Conservation (phyloP, 306 rosid genomes). For the Astragalus membranaceus region DNA sequence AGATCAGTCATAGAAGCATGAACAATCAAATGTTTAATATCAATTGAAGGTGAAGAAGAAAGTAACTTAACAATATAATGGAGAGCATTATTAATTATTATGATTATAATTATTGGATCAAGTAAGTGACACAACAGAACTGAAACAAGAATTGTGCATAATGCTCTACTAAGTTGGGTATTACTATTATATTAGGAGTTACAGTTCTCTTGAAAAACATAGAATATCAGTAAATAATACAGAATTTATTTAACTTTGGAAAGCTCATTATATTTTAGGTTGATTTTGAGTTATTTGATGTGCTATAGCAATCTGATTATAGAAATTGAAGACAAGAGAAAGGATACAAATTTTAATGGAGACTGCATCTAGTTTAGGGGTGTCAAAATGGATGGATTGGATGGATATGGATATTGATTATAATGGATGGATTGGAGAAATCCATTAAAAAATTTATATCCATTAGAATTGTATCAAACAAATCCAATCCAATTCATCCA, state of each 20-base stretch:
- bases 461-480: too few species aligned
- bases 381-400: too few species aligned
- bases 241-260: not conserved
- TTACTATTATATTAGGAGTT: not conserved
- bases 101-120: not conserved
- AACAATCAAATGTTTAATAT: slow-evolving; percentile 36
- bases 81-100: not conserved
- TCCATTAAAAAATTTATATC: too few species aligned
- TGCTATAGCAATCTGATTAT: not conserved
- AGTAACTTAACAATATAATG: not conserved
- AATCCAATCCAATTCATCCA: too few species aligned
- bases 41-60: slow-evolving; percentile 32
- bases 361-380: not conserved
- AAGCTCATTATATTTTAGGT: not conserved
- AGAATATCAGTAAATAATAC: not conserved
- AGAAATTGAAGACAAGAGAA: not conserved
- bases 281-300: not conserved
- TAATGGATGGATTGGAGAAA: too few species aligned
- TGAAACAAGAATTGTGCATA: slow-evolving; percentile 16
- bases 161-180: slow-evolving; percentile 4
- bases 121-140: not conserved
- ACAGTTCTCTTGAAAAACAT: slow-evolving; percentile 1
- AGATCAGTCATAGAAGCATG: slow-evolving; percentile 31
- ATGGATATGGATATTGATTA: too few species aligned
- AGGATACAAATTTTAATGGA: not conserved